Percentiles rank a stretch among this genome's conserved stretches.
phyloP scores from a whole-genome alignment of 371 early-diverging fungal species.

The Mortierella sp. region DNA sequence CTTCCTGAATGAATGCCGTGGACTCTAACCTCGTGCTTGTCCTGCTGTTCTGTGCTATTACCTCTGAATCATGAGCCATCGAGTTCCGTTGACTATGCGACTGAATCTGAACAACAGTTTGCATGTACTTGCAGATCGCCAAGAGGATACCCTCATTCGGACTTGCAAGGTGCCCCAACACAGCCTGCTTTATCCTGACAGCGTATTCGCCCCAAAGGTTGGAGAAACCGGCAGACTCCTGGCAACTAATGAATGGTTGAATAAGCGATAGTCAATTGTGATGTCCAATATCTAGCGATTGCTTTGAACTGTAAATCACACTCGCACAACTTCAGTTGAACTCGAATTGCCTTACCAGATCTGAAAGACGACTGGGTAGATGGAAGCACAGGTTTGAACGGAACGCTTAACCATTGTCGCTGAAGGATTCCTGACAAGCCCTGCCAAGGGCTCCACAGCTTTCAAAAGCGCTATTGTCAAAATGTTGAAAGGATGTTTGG shows the following conservation, averaged over 20 bases:
- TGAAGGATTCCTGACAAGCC: conserved; percentile 17
- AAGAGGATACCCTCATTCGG: conserved; percentile 32
- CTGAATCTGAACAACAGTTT: conserved; percentile 47
- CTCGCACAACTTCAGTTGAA: background rate
- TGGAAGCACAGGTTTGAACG: conserved; percentile 41
- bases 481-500: background rate
- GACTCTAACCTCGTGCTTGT: background rate
- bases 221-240: conserved; percentile 21
- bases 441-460: conserved; percentile 26
- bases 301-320: background rate
- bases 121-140: conserved; percentile 44
- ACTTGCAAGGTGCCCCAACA: conserved; percentile 24
- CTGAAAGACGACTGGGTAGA: conserved; percentile 37
- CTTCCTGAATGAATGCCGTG: background rate
- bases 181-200: conserved; percentile 37
- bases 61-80: conserved; percentile 27
- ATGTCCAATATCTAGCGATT: background rate
- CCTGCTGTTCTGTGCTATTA: background rate
- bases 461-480: conserved; percentile 31
- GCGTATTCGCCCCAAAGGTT: conserved; percentile 51
- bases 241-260: conserved; percentile 25
- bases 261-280: background rate
- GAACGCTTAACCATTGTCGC: conserved; percentile 31
- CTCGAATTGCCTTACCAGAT: conserved; percentile 31
- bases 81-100: conserved; percentile 43